These are phyloP conservation scores for Citrus maxima DNA, from an alignment of 345 rosid species.

Conservation along the genomic window DNA sequence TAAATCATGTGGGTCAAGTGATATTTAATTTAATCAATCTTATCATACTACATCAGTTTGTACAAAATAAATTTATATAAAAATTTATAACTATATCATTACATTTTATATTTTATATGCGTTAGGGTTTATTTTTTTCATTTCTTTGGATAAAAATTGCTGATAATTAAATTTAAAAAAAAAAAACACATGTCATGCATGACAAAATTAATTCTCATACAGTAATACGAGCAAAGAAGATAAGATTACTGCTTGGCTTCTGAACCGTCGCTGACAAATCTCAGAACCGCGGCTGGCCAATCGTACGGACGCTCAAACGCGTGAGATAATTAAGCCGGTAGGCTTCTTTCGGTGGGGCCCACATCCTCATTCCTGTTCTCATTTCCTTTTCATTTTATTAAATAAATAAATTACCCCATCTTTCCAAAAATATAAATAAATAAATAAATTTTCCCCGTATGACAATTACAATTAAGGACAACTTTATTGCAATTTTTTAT, in stretches of 20 bases:
- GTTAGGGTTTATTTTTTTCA: too few species aligned
- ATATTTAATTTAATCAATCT: too few species aligned
- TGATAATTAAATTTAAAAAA: too few species aligned
- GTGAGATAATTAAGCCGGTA: not conserved
- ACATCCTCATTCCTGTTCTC: not conserved
- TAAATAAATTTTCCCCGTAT: too few species aligned
- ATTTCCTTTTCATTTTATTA: not conserved
- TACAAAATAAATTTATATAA: too few species aligned
- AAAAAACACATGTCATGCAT: not conserved
- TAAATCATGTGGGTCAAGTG: too few species aligned
- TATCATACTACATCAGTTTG: too few species aligned
- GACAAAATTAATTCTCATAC: not conserved
- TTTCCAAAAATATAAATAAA: too few species aligned
- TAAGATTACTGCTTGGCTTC: not conserved
- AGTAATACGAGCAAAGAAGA: not conserved
- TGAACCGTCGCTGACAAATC: slow-evolving; percentile 1
- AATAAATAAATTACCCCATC: not conserved
- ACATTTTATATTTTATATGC: too few species aligned
- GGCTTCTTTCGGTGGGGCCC: not conserved
- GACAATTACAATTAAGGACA: not conserved
- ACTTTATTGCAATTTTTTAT: not conserved
- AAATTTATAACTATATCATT: too few species aligned
- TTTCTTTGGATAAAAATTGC: too few species aligned
- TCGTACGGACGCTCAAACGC: not conserved
- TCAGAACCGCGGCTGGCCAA: not conserved